phyloP scores from a whole-genome alignment of 176 grass and related monocot genomes.

The Paspalum vaginatum region DNA sequence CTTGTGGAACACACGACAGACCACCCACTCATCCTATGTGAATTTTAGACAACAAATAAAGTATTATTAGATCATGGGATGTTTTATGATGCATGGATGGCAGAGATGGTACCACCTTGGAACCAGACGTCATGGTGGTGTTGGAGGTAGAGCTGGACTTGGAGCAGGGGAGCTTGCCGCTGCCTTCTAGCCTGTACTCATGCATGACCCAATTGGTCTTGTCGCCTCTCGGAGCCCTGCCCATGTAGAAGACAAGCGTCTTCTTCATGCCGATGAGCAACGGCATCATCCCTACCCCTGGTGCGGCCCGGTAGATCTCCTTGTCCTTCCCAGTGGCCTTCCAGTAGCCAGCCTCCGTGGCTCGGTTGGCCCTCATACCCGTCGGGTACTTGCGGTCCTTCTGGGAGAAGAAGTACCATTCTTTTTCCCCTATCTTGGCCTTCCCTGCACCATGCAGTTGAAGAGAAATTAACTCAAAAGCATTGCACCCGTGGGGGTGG shows the following conservation, averaged over 20 bases:
- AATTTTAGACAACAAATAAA: not conserved
- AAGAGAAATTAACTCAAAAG: not conserved
- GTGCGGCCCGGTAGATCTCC: not conserved
- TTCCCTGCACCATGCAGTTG: not conserved
- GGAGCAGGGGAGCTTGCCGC: not conserved
- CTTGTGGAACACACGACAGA: conserved; percentile 70
- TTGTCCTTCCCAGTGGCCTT: conserved; percentile 69
- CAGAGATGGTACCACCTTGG: not conserved
- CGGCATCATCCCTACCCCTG: rapidly evolving
- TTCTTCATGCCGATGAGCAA: conserved; percentile 61
- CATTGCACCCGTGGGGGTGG: no score
- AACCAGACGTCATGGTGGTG: not conserved
- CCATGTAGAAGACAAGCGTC: conserved; percentile 61
- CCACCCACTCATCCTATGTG: conserved; percentile 63
- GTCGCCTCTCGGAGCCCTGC: conserved; percentile 48
- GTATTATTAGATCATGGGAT: no score
- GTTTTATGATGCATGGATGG: not conserved
- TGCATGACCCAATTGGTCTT: conserved; percentile 76
- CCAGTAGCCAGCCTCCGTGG: conserved; percentile 56
- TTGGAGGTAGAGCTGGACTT: not conserved
- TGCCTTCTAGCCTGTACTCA: conserved; percentile 54
- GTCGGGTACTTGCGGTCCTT: conserved; percentile 66
- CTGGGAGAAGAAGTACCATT: conserved; percentile 59
- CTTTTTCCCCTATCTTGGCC: conserved; percentile 58
- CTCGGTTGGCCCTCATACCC: conserved; percentile 50